Base-by-base conservation (phyloP, 768 basidiomycete genomes). In the Agrocybe praecox region DNA sequence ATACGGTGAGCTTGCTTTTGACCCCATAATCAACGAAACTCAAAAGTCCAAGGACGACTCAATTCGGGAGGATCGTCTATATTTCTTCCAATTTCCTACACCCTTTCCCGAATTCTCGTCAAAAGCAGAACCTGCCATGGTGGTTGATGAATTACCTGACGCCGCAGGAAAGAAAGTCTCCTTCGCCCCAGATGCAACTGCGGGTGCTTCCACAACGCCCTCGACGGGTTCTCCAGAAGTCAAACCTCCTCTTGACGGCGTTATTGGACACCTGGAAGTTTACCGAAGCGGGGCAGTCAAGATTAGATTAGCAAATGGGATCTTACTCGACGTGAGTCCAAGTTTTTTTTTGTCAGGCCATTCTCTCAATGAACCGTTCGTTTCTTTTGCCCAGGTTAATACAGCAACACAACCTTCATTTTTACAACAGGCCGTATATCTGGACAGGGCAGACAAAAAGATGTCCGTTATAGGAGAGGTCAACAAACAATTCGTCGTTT, bases 81-180 rank as follows among this genome's bases (percentile, higher is more conserved):
- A 90, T 66, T 88, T 94, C 62, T 95, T 96, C 75, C 94, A 96
- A 67, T 96, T 96, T 65, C 95, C 95, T 0, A 69, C 77, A 9
- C 90, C 92, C 0, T 95, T 97, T 71, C 94, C 94, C 0, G 80
- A 76, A 5, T 95, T 95, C 72, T 56, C 75, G 2, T 74, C 82
- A 7, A 65, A 74, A 56, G 52, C 67, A 7, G 59, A 70, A 8
- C 58, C 73, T 18, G 65, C 67, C 9, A 66, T 73, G 49, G 73
- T 69, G 9, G 65, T 68, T 22, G 74, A 77, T 46, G 67, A 76
- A 42, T 73, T 71, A 15, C 73, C 59, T 54, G 73, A 71, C 21
- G 63, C 63, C 33, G 59, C 58, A 23, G 59, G 57, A 49, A 88
- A 82, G 69, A 83, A 77, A 64, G 88, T 90, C 2, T 80, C 87